These are phyloP conservation scores for Penstemon barbatus DNA, from an alignment of 257 asterid genomes.

Conservation along the genomic window DNA sequence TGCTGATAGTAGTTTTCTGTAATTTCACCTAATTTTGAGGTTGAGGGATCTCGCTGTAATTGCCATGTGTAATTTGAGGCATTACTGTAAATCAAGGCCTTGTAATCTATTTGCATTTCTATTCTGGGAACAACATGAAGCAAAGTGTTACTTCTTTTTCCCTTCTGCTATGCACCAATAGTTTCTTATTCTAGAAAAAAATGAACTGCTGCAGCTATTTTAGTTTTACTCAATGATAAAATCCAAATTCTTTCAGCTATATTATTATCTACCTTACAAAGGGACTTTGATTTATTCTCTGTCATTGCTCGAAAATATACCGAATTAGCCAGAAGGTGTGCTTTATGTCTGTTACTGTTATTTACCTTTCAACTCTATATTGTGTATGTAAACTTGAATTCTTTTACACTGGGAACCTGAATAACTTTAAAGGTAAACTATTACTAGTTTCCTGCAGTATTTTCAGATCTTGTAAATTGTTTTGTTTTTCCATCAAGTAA, in stretches of 20 bases:
- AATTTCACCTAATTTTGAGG: no score
- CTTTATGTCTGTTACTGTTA: constrained; percentile 2
- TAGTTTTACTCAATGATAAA: constrained; percentile 7
- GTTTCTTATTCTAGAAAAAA: constrained; percentile 21
- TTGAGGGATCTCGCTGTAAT: no score
- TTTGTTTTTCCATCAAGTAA: background rate
- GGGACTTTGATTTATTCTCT: background rate
- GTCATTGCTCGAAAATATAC: constrained; percentile 1
- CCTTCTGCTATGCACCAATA: constrained; percentile 17
- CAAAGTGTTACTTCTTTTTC: constrained; percentile 21
- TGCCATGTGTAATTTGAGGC: background rate
- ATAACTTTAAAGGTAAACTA: constrained; percentile 13
- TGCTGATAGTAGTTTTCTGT: no score
- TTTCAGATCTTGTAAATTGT: constrained; percentile 14
- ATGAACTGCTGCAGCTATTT: background rate
- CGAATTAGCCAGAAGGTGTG: constrained; percentile 17
- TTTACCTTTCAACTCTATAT: background rate
- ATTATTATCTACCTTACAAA: background rate
- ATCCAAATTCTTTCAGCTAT: background rate
- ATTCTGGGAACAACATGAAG: constrained; percentile 16
- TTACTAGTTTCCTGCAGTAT: constrained; percentile 18
- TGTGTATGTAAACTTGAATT: constrained; percentile 11
- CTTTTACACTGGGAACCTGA: constrained; percentile 8
- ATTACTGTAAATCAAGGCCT: background rate
- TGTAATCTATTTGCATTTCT: constrained; percentile 9